Evolutionary conservation across 148 eudicot genomes (phyloP).

Genomic region (Cornus suecica): DNA sequence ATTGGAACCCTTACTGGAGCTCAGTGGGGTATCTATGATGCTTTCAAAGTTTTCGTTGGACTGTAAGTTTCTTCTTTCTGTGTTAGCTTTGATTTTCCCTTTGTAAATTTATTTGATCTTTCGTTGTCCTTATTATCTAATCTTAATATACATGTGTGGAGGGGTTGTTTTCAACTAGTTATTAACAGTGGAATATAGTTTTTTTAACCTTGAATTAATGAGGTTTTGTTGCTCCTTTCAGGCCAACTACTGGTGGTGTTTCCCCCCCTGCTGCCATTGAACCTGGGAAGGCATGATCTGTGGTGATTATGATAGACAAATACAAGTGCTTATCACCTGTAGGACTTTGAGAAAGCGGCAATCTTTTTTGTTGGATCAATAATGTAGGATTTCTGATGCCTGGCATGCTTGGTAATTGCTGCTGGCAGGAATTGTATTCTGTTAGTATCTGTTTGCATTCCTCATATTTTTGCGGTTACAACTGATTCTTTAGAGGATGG

Average conservation of each 20-base stretch:
- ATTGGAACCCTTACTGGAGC: constrained; percentile 31
- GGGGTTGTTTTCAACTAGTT: background rate
- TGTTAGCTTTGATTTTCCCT: background rate
- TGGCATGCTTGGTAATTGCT: background rate
- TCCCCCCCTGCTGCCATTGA: constrained; percentile 2
- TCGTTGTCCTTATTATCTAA: too few species aligned
- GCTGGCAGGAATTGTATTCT: constrained; percentile 2
- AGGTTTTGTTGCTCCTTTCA: background rate
- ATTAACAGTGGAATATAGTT: background rate
- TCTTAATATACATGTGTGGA: background rate
- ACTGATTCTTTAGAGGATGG: constrained; percentile 9
- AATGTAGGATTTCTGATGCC: background rate
- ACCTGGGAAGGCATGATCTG: constrained; percentile 4
- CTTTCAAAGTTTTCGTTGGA: constrained; percentile 27
- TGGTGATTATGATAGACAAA: background rate
- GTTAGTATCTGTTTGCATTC: background rate
- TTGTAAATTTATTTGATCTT: background rate
- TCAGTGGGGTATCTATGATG: constrained; percentile 27
- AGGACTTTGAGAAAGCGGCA: constrained; percentile 4
- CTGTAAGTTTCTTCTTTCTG: constrained; percentile 19
- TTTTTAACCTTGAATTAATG: background rate
- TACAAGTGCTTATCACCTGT: background rate
- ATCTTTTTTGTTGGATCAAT: background rate
- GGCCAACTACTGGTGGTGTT: constrained; percentile 30
- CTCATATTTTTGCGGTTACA: background rate